phyloP scores from a whole-genome alignment of 192 early-diverging fungal genomes.

The Coemansia sp. region DNA sequence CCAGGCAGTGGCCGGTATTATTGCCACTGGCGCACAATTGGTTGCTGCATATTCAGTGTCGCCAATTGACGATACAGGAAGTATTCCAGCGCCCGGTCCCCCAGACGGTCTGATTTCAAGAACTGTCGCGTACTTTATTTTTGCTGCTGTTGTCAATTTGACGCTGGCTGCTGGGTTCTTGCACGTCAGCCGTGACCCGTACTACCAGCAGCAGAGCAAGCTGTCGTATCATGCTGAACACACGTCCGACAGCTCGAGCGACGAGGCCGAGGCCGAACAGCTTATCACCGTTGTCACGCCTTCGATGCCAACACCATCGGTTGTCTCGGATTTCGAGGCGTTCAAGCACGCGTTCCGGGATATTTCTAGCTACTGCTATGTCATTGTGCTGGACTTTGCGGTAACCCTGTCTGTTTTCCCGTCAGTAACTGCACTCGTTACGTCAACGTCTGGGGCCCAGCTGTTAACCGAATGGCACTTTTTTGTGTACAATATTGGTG shows the following conservation, averaged over 20 bases:
- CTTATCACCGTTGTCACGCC: slow-evolving; percentile 21
- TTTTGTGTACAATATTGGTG: slow-evolving; percentile 67
- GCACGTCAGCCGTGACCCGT: slow-evolving; percentile 28
- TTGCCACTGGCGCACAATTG: slow-evolving; percentile 64
- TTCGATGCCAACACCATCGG: neutral
- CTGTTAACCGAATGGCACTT: slow-evolving; percentile 61
- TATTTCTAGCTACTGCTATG: slow-evolving; percentile 52
- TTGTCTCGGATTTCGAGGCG: slow-evolving; percentile 13
- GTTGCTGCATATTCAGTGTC: slow-evolving; percentile 52
- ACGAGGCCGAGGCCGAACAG: slow-evolving; percentile 28
- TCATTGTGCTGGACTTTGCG: slow-evolving; percentile 59
- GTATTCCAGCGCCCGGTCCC: neutral
- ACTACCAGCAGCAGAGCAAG: slow-evolving; percentile 43
- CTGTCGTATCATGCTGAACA: slow-evolving; percentile 14
- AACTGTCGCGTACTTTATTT: slow-evolving; percentile 49
- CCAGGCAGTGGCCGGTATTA: slow-evolving; percentile 62
- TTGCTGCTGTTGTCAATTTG: slow-evolving; percentile 39
- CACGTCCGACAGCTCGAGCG: neutral
- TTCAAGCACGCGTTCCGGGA: slow-evolving; percentile 42
- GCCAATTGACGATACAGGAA: slow-evolving; percentile 7
- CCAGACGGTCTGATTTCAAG: slow-evolving; percentile 22
- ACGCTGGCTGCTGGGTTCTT: slow-evolving; percentile 30
- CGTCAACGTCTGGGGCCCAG: slow-evolving; percentile 41
- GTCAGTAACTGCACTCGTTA: slow-evolving; percentile 68
- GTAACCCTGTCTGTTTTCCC: slow-evolving; percentile 74